Evolutionary conservation across 805 yeast genomes (phyloP), one percentile per base, ranked within the genome.

Genomic region (Metschnikowia orientalis): DNA sequence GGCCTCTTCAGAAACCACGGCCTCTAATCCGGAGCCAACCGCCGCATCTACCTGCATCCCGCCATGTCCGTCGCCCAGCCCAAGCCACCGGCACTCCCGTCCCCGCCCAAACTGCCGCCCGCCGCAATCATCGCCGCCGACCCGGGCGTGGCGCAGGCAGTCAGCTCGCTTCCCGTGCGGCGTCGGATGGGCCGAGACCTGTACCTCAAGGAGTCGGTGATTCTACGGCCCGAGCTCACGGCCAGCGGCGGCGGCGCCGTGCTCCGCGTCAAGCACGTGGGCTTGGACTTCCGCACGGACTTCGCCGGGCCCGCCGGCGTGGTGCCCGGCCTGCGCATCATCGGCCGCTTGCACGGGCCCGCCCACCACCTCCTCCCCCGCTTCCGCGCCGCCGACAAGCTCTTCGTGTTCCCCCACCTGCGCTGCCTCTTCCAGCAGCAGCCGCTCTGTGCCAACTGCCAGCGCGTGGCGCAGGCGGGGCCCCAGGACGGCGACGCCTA

Each of bases 271-370:
- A 45, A 45, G 17, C 45, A 43, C 18, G 44, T 44, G 6, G 44
- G 44, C 13, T 14, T 43, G 11, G 40, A 43, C 24, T 43, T 40
- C 11, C 15, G 30, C n/a, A 5, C n/a, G 3, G 46, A 43, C 17
- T 35, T 43, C 19, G 15, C 11, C 5, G 36, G 21, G 5, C 2
- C 10, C 4, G 23, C 16, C 10, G 5, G 18, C 26, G n/a, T 57
- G 2, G 66, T 63, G 2, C 69, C 70, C 1, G 63, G 67, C 3
- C 47, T 44, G 28, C 53, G 56, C 15, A 53, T 59, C 30, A 44
- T 64, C 6, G 69, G 65, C 8, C 54, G 50, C 32, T 40, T 62
- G 5, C 35, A 34, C 19, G 28, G 29, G 23, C n/a, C n/a, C n/a
- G n/a, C n/a, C n/a, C n/a, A n/a, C n/a, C n/a, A n/a, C n/a, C n/a